These are phyloP conservation scores for Forsythia suspensa DNA, from an alignment of 257 asterid genomes.

Conservation along the genomic window DNA sequence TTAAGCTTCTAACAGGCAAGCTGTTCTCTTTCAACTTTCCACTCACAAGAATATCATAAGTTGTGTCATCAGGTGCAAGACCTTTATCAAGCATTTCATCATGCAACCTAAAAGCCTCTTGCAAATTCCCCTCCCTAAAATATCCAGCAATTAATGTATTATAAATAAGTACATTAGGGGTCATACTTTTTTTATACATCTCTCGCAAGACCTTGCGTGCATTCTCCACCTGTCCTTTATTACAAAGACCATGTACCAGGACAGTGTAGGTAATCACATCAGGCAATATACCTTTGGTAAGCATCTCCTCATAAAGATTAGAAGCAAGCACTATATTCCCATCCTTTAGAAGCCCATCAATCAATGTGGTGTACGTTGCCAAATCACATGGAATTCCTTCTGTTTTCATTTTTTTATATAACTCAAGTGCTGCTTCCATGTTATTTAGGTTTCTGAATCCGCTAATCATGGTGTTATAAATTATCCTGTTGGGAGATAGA, in stretches of 20 bases:
- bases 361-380: conserved; percentile 77
- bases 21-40: conserved; percentile 38
- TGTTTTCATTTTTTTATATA: conserved; percentile 51
- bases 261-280: conserved; percentile 69
- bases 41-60: conserved; percentile 60
- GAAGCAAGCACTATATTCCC: conserved; percentile 61
- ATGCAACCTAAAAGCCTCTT: conserved; percentile 82
- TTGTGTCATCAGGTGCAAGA: conserved; percentile 59
- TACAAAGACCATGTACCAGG: conserved; percentile 73
- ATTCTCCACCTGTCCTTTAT: conserved; percentile 59
- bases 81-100: conserved; percentile 93
- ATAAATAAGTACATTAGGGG: conserved; percentile 68
- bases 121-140: conserved; percentile 75
- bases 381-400: conserved; percentile 63
- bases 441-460: conserved; percentile 66
- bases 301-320: conserved; percentile 71
- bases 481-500: conserved; percentile 54
- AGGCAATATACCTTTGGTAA: conserved; percentile 59
- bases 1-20: conserved; percentile 27
- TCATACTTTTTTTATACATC: conserved; percentile 48
- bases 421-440: conserved; percentile 55
- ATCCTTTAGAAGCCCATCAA: conserved; percentile 66
- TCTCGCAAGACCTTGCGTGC: conserved; percentile 65
- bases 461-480: conserved; percentile 75
- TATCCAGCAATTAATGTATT: conserved; percentile 63